Conservation (phyloP, 495 filamentous ascomycete genomes). For the Letharia lupina region DNA sequence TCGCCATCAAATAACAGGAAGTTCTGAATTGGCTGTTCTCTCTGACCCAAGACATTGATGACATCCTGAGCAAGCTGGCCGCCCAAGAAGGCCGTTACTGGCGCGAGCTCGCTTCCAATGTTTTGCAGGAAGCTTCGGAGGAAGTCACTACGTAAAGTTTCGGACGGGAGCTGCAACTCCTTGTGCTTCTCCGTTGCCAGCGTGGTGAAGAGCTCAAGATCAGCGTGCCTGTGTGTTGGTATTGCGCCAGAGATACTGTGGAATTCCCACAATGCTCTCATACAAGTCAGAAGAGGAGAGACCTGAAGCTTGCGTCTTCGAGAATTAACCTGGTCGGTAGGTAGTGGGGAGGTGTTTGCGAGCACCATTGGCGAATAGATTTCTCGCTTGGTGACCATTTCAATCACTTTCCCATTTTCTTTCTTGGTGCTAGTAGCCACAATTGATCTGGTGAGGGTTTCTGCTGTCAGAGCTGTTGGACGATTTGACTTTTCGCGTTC, state of each 20-base stretch:
- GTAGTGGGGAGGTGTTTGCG: slow-evolving; percentile 65
- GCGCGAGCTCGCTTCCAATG: slow-evolving; percentile 69
- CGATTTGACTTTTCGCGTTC: slow-evolving; percentile 75
- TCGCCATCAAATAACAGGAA: slow-evolving; percentile 87
- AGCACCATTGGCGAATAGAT: slow-evolving; percentile 73
- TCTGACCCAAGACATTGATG: slow-evolving; percentile 84
- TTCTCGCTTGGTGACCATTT: slow-evolving; percentile 89
- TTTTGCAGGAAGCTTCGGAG: slow-evolving; percentile 78
- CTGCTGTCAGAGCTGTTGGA: slow-evolving; percentile 50
- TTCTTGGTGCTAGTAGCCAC: slow-evolving; percentile 62
- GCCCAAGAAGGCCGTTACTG: slow-evolving; percentile 82
- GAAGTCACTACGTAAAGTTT: slow-evolving; percentile 67
- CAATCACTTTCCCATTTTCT: slow-evolving; percentile 63
- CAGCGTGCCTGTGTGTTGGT: slow-evolving; percentile 49
- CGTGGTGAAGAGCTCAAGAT: slow-evolving; percentile 63
- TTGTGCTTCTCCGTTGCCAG: slow-evolving; percentile 68
- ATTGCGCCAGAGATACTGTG: slow-evolving; percentile 44
- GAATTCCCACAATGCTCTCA: slow-evolving; percentile 80
- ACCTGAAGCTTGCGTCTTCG: slow-evolving; percentile 64
- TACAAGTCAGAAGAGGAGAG: slow-evolving; percentile 69
- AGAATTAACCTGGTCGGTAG: slow-evolving; percentile 56
- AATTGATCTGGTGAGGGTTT: slow-evolving; percentile 71
- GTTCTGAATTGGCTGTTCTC: slow-evolving; percentile 94
- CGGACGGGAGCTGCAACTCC: slow-evolving; percentile 65
- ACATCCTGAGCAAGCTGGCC: slow-evolving; percentile 90